Conservation (phyloP, 306 rosid genomes). For the Citrullus amarus region DNA sequence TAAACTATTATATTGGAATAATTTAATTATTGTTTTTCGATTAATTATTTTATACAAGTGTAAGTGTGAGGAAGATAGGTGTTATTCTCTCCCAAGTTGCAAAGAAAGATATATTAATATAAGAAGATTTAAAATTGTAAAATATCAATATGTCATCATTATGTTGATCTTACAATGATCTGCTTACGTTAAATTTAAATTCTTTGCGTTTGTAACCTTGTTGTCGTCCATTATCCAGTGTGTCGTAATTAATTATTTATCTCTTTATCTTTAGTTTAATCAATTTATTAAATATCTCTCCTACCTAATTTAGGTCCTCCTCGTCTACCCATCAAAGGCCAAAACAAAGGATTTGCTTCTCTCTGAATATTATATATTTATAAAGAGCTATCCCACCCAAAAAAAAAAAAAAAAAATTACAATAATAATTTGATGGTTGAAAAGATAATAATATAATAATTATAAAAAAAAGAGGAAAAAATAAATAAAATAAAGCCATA, state of each 20-base stretch:
- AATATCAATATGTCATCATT: conserved; percentile 16
- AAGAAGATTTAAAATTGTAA: conserved; percentile 7
- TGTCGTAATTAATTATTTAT: not conserved
- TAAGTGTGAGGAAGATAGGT: conserved; percentile 4
- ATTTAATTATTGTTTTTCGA: not conserved
- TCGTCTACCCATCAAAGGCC: not conserved
- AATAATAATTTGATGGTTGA: not conserved
- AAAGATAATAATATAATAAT: not conserved
- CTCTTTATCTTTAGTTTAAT: conserved; percentile 10
- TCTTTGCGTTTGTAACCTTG: conserved; percentile 6
- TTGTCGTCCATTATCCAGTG: conserved; percentile 20
- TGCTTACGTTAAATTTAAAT: conserved; percentile 10
- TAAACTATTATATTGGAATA: not conserved
- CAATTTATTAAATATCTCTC: not conserved
- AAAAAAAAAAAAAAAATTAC: not conserved
- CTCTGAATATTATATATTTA: not conserved
- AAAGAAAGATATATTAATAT: not conserved
- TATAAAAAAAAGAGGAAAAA: not conserved
- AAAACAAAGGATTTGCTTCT: not conserved
- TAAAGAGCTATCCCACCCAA: not conserved
- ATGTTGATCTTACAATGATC: conserved; percentile 14
- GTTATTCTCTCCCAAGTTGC: conserved; percentile 5
- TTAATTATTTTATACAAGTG: not conserved
- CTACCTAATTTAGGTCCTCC: conserved; percentile 4
- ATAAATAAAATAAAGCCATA: not conserved